A percentile compares a stretch with the other conserved stretches of the same genome.
Conservation (phyloP, 352 stramenopile species). For the Globisporangium radiosum region DNA sequence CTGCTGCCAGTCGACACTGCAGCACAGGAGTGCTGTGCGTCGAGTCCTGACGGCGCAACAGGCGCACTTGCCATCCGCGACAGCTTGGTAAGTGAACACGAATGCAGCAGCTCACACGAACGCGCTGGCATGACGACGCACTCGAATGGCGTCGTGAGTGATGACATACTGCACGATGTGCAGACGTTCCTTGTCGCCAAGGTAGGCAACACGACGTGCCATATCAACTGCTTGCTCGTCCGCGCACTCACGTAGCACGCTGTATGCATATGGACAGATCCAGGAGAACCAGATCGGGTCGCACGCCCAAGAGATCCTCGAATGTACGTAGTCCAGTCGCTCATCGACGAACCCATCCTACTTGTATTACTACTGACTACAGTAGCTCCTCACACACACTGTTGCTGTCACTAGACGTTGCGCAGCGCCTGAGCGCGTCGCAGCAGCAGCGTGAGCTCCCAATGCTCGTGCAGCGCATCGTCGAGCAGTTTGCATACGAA, state of each 20-base stretch:
- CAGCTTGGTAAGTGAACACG: too few species aligned
- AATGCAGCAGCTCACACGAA: neutral
- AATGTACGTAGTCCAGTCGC: slow-evolving; percentile 26
- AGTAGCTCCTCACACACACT: neutral
- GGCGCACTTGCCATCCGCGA: neutral
- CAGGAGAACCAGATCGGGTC: slow-evolving; percentile 44
- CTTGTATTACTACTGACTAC: too few species aligned
- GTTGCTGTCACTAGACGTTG: slow-evolving; percentile 17
- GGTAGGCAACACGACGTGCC: slow-evolving; percentile 10
- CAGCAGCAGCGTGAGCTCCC: slow-evolving; percentile 32
- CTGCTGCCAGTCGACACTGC: neutral
- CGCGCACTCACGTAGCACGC: neutral
- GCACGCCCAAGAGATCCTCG: slow-evolving; percentile 41
- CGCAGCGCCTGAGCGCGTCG: slow-evolving; percentile 28
- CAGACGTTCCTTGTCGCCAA: slow-evolving; percentile 30
- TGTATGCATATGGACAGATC: slow-evolving; percentile 21
- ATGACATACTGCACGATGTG: slow-evolving; percentile 20
- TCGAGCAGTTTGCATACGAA: slow-evolving; percentile 26
- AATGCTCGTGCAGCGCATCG: slow-evolving; percentile 29
- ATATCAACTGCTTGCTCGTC: neutral
- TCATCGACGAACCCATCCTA: too few species aligned
- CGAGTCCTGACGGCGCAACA: neutral
- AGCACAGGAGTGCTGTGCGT: neutral
- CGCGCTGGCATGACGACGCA: neutral
- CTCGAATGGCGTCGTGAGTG: neutral